Evolutionary conservation across 139 green algal genomes (phyloP).

Genomic region (Ettlia oleoabundans): DNA sequence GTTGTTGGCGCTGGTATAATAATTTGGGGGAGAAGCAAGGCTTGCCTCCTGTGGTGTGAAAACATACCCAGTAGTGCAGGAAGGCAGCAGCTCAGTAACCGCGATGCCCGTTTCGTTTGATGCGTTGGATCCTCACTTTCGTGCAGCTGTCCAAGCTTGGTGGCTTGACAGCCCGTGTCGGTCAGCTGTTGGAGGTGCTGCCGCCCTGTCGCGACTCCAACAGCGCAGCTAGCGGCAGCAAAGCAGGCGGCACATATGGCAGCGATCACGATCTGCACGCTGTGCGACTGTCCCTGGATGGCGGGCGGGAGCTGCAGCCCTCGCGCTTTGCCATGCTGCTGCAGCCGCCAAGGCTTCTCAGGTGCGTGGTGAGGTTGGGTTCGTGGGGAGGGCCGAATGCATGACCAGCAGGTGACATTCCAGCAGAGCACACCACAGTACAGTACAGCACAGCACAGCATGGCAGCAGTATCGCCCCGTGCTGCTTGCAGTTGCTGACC

Average conservation of each 20-base stretch:
- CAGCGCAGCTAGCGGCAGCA: not conserved
- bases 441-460: too few species aligned
- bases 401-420: not conserved
- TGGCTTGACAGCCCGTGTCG: conserved; percentile 46
- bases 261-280: not conserved
- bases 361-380: not conserved
- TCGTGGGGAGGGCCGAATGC: too few species aligned
- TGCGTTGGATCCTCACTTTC: not conserved
- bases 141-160: conserved; percentile 31
- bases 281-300: conserved; percentile 19
- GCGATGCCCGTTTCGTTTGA: not conserved
- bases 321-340: not conserved
- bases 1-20: too few species aligned
- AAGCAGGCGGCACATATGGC: not conserved
- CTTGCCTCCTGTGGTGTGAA: not conserved
- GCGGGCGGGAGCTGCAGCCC: conserved; percentile 18
- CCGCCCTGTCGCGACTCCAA: not conserved
- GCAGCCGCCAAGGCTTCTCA: conserved; percentile 17
- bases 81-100: too few species aligned
- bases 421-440: not conserved
- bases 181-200: conserved; percentile 44
- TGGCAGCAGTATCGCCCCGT: too few species aligned
- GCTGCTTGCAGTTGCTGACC: too few species aligned
- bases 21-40: too few species aligned
- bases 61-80: not conserved